Evolutionary conservation across 2,329 filamentous ascomycete genomes (phyloP).

Genomic region (Seiridium cupressi): DNA sequence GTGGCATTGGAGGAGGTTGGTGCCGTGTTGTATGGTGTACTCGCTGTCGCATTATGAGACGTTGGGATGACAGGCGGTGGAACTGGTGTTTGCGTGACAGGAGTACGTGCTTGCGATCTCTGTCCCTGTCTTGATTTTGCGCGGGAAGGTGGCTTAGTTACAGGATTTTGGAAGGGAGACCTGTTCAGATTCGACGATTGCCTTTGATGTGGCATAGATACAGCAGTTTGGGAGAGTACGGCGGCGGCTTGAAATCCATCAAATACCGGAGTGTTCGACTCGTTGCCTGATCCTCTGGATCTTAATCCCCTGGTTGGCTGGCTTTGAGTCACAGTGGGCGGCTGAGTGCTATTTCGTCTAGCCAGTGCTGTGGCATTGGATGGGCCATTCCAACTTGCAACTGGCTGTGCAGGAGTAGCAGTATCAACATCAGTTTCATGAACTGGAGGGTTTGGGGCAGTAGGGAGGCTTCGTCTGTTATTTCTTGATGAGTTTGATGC

Average conservation of each 20-base stretch:
- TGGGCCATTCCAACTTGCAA: conserved; percentile 1
- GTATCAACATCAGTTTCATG: background rate
- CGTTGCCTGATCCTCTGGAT: conserved; percentile 18
- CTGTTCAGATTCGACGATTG: conserved; percentile 26
- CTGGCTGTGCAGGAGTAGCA: background rate
- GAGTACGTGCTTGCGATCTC: conserved; percentile 25
- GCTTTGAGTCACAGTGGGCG: conserved; percentile 17
- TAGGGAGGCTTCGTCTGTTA: conserved; percentile 6
- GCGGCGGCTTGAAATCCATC: conserved; percentile 18
- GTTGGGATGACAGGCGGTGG: conserved; percentile 23
- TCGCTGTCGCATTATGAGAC: conserved; percentile 16
- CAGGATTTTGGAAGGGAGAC: conserved; percentile 24
- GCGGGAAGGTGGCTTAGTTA: conserved; percentile 10
- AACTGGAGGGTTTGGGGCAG: background rate
- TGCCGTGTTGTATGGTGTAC: conserved; percentile 23
- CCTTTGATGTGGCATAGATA: conserved; percentile 19
- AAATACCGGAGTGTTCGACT: conserved; percentile 16
- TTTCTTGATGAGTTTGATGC: background rate
- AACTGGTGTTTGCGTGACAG: conserved; percentile 19
- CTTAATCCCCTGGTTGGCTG: conserved; percentile 19
- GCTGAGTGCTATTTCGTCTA: conserved; percentile 13
- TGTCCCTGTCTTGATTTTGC: conserved; percentile 22
- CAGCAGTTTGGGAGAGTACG: conserved; percentile 20
- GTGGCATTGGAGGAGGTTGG: conserved; percentile 19
- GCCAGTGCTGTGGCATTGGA: conserved; percentile 15